Conservation (phyloP, 257 asterid genomes). For the Hygrophila difformis region DNA sequence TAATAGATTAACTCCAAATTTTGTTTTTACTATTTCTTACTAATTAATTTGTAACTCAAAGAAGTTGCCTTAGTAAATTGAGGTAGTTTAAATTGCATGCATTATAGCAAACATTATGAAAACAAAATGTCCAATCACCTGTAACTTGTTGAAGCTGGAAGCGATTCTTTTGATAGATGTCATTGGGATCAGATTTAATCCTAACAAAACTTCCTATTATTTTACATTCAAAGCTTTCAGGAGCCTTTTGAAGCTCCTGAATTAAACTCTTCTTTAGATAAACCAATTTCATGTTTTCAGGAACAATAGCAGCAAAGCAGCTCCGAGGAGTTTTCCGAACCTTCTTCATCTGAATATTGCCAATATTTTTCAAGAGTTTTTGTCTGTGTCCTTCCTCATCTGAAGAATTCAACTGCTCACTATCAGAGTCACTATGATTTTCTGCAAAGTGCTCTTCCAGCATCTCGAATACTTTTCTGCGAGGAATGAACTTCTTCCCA, state of each 20-base stretch:
- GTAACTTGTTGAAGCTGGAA: constrained; percentile 78
- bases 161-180: constrained; percentile 57
- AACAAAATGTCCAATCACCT: constrained; percentile 37
- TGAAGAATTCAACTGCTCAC: constrained; percentile 40
- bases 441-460: constrained; percentile 81
- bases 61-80: not conserved
- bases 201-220: constrained; percentile 80
- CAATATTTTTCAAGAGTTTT: constrained; percentile 16
- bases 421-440: constrained; percentile 57
- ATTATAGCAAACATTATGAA: constrained; percentile 5
- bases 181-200: constrained; percentile 70
- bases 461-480: constrained; percentile 47
- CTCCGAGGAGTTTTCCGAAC: constrained; percentile 46
- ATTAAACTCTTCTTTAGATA: constrained; percentile 60
- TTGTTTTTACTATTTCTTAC: too few relatives aligned
- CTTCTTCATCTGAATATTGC: constrained; percentile 24
- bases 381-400: constrained; percentile 41
- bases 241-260: constrained; percentile 55
- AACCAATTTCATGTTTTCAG: constrained; percentile 67
- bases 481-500: constrained; percentile 47
- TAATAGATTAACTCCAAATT: too few relatives aligned
- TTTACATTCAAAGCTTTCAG: constrained; percentile 47
- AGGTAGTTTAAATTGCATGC: not conserved
- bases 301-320: constrained; percentile 64
- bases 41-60: too few relatives aligned